Conservation (phyloP, 129 eudicot genomes). For the Tagetes erecta region DNA sequence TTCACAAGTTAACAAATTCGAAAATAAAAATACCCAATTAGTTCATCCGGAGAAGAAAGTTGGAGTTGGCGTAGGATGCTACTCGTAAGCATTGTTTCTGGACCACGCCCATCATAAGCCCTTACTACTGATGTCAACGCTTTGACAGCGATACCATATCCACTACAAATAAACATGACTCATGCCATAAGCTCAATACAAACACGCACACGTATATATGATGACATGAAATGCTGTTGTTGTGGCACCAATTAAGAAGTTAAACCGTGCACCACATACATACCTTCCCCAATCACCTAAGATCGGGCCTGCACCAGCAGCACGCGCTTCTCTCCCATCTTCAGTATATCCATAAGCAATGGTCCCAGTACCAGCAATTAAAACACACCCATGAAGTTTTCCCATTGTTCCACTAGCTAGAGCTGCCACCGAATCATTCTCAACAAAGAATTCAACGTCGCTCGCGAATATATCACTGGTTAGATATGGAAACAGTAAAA, state of each 20-base stretch:
- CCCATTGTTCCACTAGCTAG: constrained; percentile 98
- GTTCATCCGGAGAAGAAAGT: constrained; percentile 85
- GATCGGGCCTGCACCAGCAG: constrained; percentile 94
- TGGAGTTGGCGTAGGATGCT: constrained; percentile 58
- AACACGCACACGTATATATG: background rate
- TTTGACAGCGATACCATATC: constrained; percentile 90
- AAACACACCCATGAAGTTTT: constrained; percentile 95
- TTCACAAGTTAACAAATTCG: background rate
- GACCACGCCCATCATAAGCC: constrained; percentile 98
- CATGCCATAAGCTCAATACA: background rate
- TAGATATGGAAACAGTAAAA: constrained; percentile 13
- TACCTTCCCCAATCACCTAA: constrained; percentile 99
- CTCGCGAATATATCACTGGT: constrained; percentile 72
- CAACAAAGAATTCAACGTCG: constrained; percentile 60
- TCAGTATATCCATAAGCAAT: constrained; percentile 87
- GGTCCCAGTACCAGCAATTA: constrained; percentile 96
- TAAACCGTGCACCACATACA: background rate
- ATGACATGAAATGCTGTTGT: background rate
- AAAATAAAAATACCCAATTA: constrained; percentile 64
- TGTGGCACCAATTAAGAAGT: background rate
- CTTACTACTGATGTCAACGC: constrained; percentile 87
- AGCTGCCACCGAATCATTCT: constrained; percentile 98
- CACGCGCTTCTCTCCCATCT: constrained; percentile 93
- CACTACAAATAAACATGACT: constrained; percentile 53
- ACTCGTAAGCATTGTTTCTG: constrained; percentile 57